phyloP scores from a whole-genome alignment of 768 basidiomycete species.

The Terana coerulea region DNA sequence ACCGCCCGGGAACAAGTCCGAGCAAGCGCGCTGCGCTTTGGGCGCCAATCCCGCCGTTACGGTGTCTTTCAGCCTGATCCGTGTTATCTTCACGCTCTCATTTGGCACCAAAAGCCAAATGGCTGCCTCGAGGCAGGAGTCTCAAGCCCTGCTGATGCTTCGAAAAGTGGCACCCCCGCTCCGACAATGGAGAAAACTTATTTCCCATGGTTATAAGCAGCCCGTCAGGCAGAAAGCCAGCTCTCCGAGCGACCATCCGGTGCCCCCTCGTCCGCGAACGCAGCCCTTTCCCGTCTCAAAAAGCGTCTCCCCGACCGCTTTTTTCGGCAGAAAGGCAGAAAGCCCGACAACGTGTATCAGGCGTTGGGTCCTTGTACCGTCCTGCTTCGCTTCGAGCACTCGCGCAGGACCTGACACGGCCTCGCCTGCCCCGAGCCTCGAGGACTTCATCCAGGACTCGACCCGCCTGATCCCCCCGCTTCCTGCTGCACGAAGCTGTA shows the following conservation, averaged over 20 bases:
- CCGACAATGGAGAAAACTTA: slow-evolving; percentile 13
- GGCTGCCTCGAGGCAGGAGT: slow-evolving; percentile 1
- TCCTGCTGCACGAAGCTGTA: slow-evolving; percentile 3
- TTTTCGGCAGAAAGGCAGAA: slow-evolving; percentile 3
- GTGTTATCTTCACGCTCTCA: no score
- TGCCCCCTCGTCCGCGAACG: not conserved
- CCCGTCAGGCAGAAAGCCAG: not conserved
- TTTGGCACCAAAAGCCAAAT: not conserved
- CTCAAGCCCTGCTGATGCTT: not conserved
- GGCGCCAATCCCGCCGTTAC: not conserved
- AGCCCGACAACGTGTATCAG: slow-evolving; percentile 6
- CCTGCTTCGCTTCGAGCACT: not conserved
- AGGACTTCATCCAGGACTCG: slow-evolving; percentile 9
- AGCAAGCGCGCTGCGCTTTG: not conserved
- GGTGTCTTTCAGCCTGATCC: not conserved
- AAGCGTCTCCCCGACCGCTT: not conserved
- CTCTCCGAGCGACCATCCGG: slow-evolving; percentile 8
- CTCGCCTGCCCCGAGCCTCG: slow-evolving; percentile 13
- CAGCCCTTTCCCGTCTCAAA: slow-evolving; percentile 4
- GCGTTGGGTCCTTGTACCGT: not conserved
- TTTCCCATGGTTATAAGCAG: slow-evolving; percentile 7
- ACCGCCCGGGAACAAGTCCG: no score
- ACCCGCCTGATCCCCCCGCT: not conserved
- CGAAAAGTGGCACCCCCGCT: not conserved
- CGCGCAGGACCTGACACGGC: not conserved